Base-by-base conservation (phyloP, 2,329 filamentous ascomycete genomes). In the Ophiostoma australiae region DNA sequence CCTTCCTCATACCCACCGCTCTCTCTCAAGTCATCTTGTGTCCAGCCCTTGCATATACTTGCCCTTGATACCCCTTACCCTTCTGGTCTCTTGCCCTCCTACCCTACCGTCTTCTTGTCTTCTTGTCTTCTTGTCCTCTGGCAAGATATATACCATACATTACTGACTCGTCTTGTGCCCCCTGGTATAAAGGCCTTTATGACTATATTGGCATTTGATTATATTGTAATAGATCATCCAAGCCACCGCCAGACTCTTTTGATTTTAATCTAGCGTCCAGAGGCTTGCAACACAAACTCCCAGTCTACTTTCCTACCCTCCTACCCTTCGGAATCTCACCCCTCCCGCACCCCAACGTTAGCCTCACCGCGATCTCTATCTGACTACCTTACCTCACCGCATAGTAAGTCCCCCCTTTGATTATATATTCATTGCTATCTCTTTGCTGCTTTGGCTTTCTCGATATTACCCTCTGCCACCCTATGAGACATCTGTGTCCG, bases 401-500 rank as follows among this genome's bases (percentile, higher is more conserved):
- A 58, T 58, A n/a, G 52, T 58, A 58, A 58, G 52, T 58, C 23
- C n/a, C 44, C 44, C 44, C 44, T 17, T 48, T 48, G 20, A 7
- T 48, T 27, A 13, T 58, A 10, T 23, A 3, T 11, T 58, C 17
- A 58, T 27, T 58, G 15, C n/a, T n/a, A 20, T 7, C 15, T 48
- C 52, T 27, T 27, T 11, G 7, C n/a, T 27, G 15, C 52, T 27
- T 58, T 27, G 52, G 20, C 17, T 3, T 58, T 3, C 8, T 58
- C 52, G 52, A 27, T 58, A 63, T 48, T 58, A 52, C 67, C 63
- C 37, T 66, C 61, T 65, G 17, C 58, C 55, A 27, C 58, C 63
- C 15, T 68, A 66, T 66, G 69, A 69, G 20, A 69, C 66, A 70
- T 41, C 55, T 27, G 31, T n/a, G 44, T n/a, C 37, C 5, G 17